Base-by-base conservation (phyloP, 371 early-diverging fungal species). In the Nosema bombycis region DNA sequence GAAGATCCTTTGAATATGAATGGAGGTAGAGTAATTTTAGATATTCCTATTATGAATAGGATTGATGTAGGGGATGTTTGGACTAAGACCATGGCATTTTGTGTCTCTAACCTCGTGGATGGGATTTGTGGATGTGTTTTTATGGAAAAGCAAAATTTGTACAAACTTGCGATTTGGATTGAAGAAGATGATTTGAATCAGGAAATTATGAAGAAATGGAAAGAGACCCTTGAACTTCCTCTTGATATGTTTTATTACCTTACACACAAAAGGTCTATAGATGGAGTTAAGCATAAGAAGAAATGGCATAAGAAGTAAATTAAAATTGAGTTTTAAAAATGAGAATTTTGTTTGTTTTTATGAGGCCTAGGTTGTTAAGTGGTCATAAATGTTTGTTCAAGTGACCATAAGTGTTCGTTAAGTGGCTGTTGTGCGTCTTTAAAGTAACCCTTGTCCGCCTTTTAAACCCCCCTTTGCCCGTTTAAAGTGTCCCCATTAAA, bases 21-120 rank as follows among this genome's bases (percentile, higher is more conserved):
- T 55, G 99, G 99, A 81, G 98, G 98, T 36, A 93, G 94, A 84
- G 94, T 96, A 91, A 90, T 92, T 65, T 85, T 92, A 67, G 90
- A 91, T 77, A 84, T 95, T 65, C 76, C 82, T 38, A 15, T 21
- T n/a, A n/a, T 34, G 0, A 18, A 23, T 2, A 60, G 57, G 18
- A 29, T 32, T 37, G 72, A 72, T 73, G 1, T 85, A 14, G 38
- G 57, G 30, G 46, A 74, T 14, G 23, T 61, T 61, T 72, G 80
- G 75, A 72, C 61, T 30, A 74, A 89, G 89, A 88, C 93, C 78
- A 88, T 96, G 78, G 92, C 91, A 12, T 90, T 90, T 77, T 91
- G 96, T 82, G 94, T 95, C 58, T 95, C 94, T 83, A 88, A 88
- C 56, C 92, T 92, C 78, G 88, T 90, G n/a, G 84, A 89, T 30